Percentiles rank a stretch among this genome's conserved stretches.
These are phyloP conservation scores for Prunus salicina DNA, from an alignment of 306 rosid genomes.

Conservation along the genomic window DNA sequence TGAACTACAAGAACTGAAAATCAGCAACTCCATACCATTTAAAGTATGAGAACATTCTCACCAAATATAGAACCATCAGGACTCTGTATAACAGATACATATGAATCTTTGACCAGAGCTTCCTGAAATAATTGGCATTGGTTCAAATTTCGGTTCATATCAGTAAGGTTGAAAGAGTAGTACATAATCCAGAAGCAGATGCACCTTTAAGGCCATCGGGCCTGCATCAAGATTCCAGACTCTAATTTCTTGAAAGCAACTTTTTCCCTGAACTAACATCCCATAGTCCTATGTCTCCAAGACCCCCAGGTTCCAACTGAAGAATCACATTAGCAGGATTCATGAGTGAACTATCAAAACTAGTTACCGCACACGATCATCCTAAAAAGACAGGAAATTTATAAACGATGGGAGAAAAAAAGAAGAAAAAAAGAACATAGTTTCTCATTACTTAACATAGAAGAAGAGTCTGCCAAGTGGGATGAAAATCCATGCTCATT, in stretches of 20 bases:
- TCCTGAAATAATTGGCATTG: conserved; percentile 40
- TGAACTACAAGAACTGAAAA: no score
- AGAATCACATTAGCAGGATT: conserved; percentile 12
- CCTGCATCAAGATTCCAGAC: conserved; percentile 76
- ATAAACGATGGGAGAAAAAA: not conserved
- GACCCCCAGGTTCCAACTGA: conserved; percentile 64
- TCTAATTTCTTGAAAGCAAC: conserved; percentile 48
- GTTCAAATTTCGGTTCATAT: conserved; percentile 1
- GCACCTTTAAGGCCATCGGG: conserved; percentile 69
- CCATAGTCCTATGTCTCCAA: conserved; percentile 80
- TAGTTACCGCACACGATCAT: not conserved
- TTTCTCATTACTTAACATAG: conserved; percentile 36
- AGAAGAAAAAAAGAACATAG: not conserved
- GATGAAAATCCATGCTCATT: conserved; percentile 29
- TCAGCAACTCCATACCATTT: no score
- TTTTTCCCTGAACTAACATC: conserved; percentile 66
- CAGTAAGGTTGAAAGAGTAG: not conserved
- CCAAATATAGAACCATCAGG: no score
- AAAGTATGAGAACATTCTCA: no score
- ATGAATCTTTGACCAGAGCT: conserved; percentile 68
- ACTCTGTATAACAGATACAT: conserved; percentile 21
- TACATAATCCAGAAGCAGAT: conserved; percentile 4
- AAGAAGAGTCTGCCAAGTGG: conserved; percentile 57
- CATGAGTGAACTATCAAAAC: not conserved
- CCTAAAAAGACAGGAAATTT: conserved; percentile 1